phyloP scores from a whole-genome alignment of 768 basidiomycete species.

The Daedaleopsis nitida region DNA sequence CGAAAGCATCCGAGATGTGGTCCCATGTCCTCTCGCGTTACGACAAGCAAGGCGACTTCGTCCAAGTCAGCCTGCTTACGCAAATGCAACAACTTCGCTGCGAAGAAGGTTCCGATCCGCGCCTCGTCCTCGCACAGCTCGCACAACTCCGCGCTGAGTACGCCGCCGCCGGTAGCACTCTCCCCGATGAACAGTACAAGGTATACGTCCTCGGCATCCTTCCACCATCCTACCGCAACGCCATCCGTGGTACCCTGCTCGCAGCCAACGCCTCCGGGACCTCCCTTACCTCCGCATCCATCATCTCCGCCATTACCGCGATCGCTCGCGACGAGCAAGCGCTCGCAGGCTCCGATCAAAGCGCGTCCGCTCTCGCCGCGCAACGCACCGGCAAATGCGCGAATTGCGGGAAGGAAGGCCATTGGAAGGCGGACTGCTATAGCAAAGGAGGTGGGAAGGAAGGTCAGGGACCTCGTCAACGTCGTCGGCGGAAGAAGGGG shows the following conservation, averaged over 20 bases:
- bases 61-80: constrained; percentile 7
- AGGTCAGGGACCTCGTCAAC: constrained; percentile 16
- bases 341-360: not conserved
- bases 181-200: constrained; percentile 11
- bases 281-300: not conserved
- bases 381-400: constrained; percentile 11
- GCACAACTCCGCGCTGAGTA: constrained; percentile 16
- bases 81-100: constrained; percentile 15
- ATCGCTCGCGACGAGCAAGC: constrained; percentile 2
- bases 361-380: constrained; percentile 2
- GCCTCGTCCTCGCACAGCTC: constrained; percentile 17
- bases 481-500: not conserved
- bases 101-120: constrained; percentile 13
- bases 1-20: constrained; percentile 11
- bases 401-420: constrained; percentile 25
- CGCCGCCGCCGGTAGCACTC: constrained; percentile 9
- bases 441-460: constrained; percentile 6
- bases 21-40: constrained; percentile 4
- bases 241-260: not conserved
- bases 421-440: constrained; percentile 24
- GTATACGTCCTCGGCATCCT: constrained; percentile 18
- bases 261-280: not conserved
- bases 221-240: constrained; percentile 8
- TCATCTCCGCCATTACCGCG: constrained; percentile 11
- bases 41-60: constrained; percentile 15